Evolutionary conservation across 495 filamentous ascomycete genomes (phyloP).

Genomic region (Aspergillus cristatus): DNA sequence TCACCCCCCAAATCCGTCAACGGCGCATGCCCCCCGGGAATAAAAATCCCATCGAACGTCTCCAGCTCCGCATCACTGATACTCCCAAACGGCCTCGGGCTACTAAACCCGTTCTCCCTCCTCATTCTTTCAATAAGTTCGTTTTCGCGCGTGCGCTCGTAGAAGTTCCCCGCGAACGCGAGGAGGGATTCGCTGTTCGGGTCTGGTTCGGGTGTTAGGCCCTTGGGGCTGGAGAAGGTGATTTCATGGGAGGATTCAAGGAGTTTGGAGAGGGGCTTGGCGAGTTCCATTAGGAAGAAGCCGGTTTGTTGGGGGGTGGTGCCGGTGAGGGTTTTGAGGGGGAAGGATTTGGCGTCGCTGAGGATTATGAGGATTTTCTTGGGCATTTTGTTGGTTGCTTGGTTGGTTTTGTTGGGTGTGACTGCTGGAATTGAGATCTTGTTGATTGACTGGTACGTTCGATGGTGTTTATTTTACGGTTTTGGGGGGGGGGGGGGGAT

Average conservation of each 20-base stretch:
- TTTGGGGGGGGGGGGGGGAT: too few species aligned
- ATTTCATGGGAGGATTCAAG: constrained; percentile 28
- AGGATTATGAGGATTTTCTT: constrained; percentile 37
- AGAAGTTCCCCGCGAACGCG: constrained; percentile 31
- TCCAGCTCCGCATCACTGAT: constrained; percentile 22
- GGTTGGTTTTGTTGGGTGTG: too few species aligned
- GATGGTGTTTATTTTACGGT: too few species aligned
- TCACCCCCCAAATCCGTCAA: constrained; percentile 28
- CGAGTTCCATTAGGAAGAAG: constrained; percentile 38
- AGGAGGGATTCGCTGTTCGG: constrained; percentile 27
- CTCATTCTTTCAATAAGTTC: constrained; percentile 30
- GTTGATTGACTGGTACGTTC: too few species aligned
- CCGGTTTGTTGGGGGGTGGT: constrained; percentile 26
- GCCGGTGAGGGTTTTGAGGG: constrained; percentile 20
- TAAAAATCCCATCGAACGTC: constrained; percentile 27
- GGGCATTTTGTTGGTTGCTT: too few species aligned
- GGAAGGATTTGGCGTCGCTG: constrained; percentile 27
- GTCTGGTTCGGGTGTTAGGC: constrained; percentile 24
- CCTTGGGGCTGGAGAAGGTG: constrained; percentile 30
- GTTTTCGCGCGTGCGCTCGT: constrained; percentile 28
- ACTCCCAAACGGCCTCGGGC: constrained; percentile 15
- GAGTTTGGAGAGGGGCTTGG: constrained; percentile 28
- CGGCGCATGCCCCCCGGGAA: constrained; percentile 35
- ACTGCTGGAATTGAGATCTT: too few species aligned
- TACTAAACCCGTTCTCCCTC: constrained; percentile 26